Conservation (phyloP, 2,329 filamentous ascomycete genomes). For the Talaromyces funiculosus region DNA sequence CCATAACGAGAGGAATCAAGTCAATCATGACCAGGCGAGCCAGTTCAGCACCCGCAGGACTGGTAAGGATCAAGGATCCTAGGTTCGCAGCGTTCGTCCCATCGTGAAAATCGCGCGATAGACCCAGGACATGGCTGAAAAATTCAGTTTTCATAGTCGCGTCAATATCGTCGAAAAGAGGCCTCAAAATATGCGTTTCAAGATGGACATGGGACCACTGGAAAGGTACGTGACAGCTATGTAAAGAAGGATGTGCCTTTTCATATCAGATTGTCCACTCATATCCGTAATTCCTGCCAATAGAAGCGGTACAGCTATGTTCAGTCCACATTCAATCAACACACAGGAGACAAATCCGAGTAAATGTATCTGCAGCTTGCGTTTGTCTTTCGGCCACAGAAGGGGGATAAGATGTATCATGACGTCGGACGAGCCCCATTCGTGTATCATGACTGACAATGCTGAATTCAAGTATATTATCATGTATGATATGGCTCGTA, state of each 20-base stretch:
- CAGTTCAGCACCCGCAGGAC: too few relatives aligned
- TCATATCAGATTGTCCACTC: not conserved
- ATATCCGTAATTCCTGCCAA: not conserved
- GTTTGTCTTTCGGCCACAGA: not conserved
- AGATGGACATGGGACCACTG: not conserved
- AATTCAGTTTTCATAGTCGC: not conserved
- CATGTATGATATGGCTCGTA: too few relatives aligned
- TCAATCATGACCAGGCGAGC: too few relatives aligned
- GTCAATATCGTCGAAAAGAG: not conserved
- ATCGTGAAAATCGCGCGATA: not conserved
- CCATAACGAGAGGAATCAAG: too few relatives aligned
- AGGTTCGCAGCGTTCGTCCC: not conserved
- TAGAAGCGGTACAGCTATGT: not conserved
- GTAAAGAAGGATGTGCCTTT: not conserved
- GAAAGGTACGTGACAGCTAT: not conserved
- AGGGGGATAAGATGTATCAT: not conserved
- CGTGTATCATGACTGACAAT: not conserved
- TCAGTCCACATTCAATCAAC: not conserved
- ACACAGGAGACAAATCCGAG: not conserved
- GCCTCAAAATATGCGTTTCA: not conserved
- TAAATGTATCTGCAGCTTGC: not conserved
- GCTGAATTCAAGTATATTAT: too few relatives aligned
- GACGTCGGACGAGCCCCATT: not conserved
- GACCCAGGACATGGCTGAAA: not conserved
- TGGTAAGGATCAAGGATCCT: not conserved